Base-by-base conservation (phyloP, 2,329 filamentous ascomycete genomes). In the Stemphylium lycopersici region DNA sequence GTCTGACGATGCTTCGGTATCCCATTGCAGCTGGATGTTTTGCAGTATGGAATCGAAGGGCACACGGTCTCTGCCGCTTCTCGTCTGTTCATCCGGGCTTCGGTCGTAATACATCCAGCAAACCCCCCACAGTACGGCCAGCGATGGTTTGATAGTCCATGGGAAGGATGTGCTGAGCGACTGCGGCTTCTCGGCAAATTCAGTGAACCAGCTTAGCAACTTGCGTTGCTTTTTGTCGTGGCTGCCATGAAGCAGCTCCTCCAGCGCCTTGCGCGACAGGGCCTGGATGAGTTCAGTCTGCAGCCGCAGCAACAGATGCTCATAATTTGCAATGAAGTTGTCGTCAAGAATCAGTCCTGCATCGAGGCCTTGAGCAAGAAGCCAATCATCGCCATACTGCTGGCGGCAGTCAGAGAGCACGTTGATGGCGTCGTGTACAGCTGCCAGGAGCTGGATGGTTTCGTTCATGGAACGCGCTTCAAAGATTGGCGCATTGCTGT, bases 61-160 rank as follows among this genome's bases (percentile, higher is more conserved):
- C 31, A 75, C 67, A 12, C 58, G 59, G 41, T 52, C 51, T 50
- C 56, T 59, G 55, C 40, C n/a, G 42, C 31, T 32, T 8, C 24
- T 37, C 20, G 38, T 46, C 33, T 49, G 48, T 22, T 57, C 58
- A 32, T 48, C 53, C n/a, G 45, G 3, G 12, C 49, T 12, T 33
- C 44, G 32, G 44, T 67, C 57, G 56, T 73, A 74, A 62, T 72
- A 76, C 73, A 75, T 76, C 73, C 73, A 76, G 55, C 77, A 79
- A 4, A 79, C 76, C 18, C 76, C 77, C 76, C 77, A 79, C 15
- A 79, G 64, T 16, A 79, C 76, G 12, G 77, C 71, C 42, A 79
- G 68, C 34, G 74, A 75, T 0, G 76, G 74, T 64, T 74, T 73
- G 66, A 79, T 76, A 13, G 75, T 77, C 77, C 76, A 79, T 52